Conservation (phyloP, 352 stramenopile genomes). For the Phytopythium aichiense region DNA sequence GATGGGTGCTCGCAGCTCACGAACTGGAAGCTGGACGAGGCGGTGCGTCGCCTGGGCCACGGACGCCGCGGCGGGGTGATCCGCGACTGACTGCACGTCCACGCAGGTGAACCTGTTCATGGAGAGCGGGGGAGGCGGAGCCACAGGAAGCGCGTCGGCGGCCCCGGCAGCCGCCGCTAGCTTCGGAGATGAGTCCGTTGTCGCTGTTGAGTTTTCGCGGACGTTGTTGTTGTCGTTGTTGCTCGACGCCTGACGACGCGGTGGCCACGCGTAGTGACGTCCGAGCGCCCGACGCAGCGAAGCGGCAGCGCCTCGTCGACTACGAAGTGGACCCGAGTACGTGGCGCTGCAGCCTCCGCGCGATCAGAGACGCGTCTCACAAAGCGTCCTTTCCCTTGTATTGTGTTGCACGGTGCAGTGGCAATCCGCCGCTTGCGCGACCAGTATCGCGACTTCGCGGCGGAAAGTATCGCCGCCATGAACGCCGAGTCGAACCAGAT, state of each 20-base stretch:
- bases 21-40: slow-evolving; percentile 71
- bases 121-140: slow-evolving; percentile 57
- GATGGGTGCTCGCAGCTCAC: slow-evolving; percentile 40
- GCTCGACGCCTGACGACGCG: not conserved
- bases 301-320: slow-evolving; percentile 75
- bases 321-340: slow-evolving; percentile 40
- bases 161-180: slow-evolving; percentile 19
- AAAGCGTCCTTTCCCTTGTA: no score
- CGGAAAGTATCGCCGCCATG: slow-evolving; percentile 75
- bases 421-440: slow-evolving; percentile 56
- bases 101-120: slow-evolving; percentile 77
- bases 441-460: slow-evolving; percentile 77
- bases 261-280: slow-evolving; percentile 31
- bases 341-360: not conserved
- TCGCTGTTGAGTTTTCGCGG: not conserved
- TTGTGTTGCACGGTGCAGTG: slow-evolving; percentile 15
- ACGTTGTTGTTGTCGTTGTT: no score
- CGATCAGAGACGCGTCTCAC: no score
- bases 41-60: slow-evolving; percentile 26
- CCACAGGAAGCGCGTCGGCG: slow-evolving; percentile 23
- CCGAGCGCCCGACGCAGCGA: slow-evolving; percentile 74
- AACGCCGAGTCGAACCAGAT: slow-evolving; percentile 36
- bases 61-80: no score
- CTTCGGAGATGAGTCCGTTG: slow-evolving; percentile 34
- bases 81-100: not conserved